phyloP scores from a whole-genome alignment of 331 rosid genomes.

The Rhamnella rubrinervis region DNA sequence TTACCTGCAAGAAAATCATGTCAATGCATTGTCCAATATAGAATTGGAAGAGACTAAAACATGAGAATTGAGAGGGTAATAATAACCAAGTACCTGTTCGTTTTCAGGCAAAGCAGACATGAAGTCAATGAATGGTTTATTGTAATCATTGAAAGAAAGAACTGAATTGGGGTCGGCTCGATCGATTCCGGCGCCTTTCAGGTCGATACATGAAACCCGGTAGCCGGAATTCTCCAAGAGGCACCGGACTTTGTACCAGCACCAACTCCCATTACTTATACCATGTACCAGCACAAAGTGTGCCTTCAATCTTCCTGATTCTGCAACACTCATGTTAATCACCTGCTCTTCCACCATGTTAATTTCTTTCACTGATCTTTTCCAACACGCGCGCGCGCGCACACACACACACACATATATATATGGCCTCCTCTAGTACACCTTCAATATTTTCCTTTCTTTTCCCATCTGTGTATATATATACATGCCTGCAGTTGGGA shows the following conservation, averaged over 20 bases:
- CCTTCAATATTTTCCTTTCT: conserved; percentile 12
- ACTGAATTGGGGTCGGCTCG: conserved; percentile 55
- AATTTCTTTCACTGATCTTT: conserved; percentile 14
- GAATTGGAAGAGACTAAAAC: neutral
- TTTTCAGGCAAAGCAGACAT: conserved; percentile 57
- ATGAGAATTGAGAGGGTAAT: too few species aligned
- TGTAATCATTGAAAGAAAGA: conserved; percentile 63
- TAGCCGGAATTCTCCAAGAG: conserved; percentile 83
- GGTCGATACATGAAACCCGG: conserved; percentile 71
- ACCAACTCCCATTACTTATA: conserved; percentile 72
- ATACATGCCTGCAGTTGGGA: conserved; percentile 18
- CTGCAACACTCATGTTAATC: conserved; percentile 21
- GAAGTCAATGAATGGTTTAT: conserved; percentile 67
- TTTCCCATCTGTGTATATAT: conserved; percentile 7
- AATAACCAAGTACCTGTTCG: conserved; percentile 51
- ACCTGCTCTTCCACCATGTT: conserved; percentile 29
- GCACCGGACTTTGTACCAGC: conserved; percentile 84
- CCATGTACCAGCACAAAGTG: conserved; percentile 90
- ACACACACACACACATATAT: too few species aligned
- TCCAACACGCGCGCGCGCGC: neutral
- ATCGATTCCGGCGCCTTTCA: conserved; percentile 66
- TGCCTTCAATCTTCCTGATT: conserved; percentile 22
- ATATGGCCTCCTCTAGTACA: conserved; percentile 6
- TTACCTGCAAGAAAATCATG: conserved; percentile 40
- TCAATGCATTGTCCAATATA: neutral